These are phyloP conservation scores for Cercospora janseana DNA, from an alignment of 2,329 filamentous ascomycete species.

Conservation along the genomic window DNA sequence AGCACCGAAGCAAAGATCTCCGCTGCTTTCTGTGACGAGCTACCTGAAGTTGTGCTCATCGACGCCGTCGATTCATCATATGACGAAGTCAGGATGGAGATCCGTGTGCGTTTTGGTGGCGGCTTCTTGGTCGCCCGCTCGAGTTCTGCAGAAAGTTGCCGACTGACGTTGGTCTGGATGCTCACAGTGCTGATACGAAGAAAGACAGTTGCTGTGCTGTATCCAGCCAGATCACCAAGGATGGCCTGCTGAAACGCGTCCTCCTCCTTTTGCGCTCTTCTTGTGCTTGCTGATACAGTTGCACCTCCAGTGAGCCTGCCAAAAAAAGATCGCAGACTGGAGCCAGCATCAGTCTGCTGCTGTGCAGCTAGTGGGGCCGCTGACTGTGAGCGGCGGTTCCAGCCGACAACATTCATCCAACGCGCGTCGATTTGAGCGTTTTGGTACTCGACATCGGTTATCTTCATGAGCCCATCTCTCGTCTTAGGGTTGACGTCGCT, in stretches of 20 bases:
- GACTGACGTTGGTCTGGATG: slow-evolving; percentile 71
- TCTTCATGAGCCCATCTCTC: slow-evolving; percentile 83
- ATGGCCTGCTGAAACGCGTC: slow-evolving; percentile 61
- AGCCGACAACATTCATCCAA: slow-evolving; percentile 84
- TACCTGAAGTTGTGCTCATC: slow-evolving; percentile 52
- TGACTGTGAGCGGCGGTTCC: slow-evolving; percentile 56
- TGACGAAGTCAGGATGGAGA: slow-evolving; percentile 86
- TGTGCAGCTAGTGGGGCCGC: slow-evolving; percentile 19
- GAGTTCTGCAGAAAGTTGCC: slow-evolving; percentile 75
- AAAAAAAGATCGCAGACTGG: slow-evolving; percentile 69
- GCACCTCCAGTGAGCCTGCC: slow-evolving; percentile 56
- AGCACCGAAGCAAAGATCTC: slow-evolving; percentile 90
- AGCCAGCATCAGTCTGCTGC: slow-evolving; percentile 40
- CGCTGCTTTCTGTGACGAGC: slow-evolving; percentile 55
- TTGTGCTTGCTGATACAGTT: slow-evolving; percentile 48
- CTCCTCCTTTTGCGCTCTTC: slow-evolving; percentile 62
- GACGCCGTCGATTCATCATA: slow-evolving; percentile 76
- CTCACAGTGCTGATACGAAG: slow-evolving; percentile 81
- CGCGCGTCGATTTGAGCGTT: slow-evolving; percentile 88
- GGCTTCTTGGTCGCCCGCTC: slow-evolving; percentile 97
- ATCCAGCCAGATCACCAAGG: slow-evolving; percentile 67
- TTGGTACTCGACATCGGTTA: slow-evolving; percentile 75
- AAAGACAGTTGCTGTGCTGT: slow-evolving; percentile 77
- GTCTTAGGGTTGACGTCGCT: slow-evolving; percentile 78
- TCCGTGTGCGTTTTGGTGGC: slow-evolving; percentile 79